These are phyloP conservation scores for Solanum medicagineum DNA, from an alignment of 257 asterid genomes.

Conservation along the genomic window DNA sequence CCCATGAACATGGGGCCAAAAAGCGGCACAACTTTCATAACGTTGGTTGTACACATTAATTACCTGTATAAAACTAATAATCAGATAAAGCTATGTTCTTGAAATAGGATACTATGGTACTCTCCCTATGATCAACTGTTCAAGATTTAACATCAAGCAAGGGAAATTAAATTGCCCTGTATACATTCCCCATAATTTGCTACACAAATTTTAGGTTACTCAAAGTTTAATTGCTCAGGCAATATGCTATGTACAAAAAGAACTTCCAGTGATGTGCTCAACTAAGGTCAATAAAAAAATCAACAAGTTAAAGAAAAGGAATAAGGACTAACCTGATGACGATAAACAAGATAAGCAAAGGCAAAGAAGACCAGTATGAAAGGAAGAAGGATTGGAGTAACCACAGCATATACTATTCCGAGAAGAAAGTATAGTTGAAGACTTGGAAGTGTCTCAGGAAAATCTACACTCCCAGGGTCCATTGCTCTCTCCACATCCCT, in stretches of 20 bases:
- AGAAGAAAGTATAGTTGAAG: slow-evolving; percentile 88
- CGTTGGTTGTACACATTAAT: slow-evolving; percentile 83
- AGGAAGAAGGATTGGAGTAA: slow-evolving; percentile 95
- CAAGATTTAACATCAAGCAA: neutral
- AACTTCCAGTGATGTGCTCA: neutral
- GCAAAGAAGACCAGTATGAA: slow-evolving; percentile 83
- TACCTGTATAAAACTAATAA: slow-evolving; percentile 29
- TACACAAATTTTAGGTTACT: neutral
- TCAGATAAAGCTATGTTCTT: neutral
- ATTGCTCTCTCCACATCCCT: slow-evolving; percentile 81
- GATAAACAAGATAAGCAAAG: slow-evolving; percentile 82
- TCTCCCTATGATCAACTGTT: neutral
- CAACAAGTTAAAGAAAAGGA: neutral
- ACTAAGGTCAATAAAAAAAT: neutral
- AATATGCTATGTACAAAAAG: neutral
- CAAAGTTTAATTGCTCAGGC: neutral
- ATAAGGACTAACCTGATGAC: slow-evolving; percentile 68
- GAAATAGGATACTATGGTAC: neutral
- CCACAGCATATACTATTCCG: slow-evolving; percentile 78
- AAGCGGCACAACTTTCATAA: slow-evolving; percentile 91
- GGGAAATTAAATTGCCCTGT: neutral
- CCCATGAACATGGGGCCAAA: slow-evolving; percentile 94
- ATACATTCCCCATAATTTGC: neutral
- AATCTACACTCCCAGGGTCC: slow-evolving; percentile 74
- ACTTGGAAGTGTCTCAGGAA: slow-evolving; percentile 69